Percentiles rank a stretch among this genome's conserved stretches.
phyloP scores from a whole-genome alignment of 768 basidiomycete genomes.

The Lyophyllum decastes region DNA sequence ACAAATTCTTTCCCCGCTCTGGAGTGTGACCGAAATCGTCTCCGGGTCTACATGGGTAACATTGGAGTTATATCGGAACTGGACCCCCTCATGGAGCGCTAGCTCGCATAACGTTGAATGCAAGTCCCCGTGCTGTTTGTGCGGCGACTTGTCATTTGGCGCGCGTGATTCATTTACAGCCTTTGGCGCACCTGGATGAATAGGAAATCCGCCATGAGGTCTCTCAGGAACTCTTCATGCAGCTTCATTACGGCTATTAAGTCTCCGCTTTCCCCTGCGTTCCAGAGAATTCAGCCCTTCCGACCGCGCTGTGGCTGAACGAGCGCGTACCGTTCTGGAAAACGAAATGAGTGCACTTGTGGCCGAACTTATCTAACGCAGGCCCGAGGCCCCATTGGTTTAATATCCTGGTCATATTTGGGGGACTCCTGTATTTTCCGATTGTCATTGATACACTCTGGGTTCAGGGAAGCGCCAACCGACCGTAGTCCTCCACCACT shows the following conservation, averaged over 20 bases:
- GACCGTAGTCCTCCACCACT: constrained; percentile 44
- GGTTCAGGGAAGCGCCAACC: neutral
- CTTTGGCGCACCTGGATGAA: constrained; percentile 26
- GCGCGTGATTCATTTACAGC: neutral
- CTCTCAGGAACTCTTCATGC: constrained; percentile 45
- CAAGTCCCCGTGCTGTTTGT: constrained; percentile 51
- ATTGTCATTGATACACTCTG: neutral
- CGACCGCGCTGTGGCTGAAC: neutral
- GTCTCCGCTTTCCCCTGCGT: constrained; percentile 44
- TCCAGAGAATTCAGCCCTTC: neutral
- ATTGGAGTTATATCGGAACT: constrained; percentile 40
- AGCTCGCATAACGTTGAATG: constrained; percentile 47
- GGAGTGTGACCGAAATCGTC: constrained; percentile 35
- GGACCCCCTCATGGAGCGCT: constrained; percentile 48
- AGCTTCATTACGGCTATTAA: constrained; percentile 46
- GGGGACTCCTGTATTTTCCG: constrained; percentile 36
- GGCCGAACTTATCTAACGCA: constrained; percentile 37
- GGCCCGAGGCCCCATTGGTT: constrained; percentile 57
- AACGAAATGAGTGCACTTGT: constrained; percentile 31
- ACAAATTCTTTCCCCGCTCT: constrained; percentile 41
- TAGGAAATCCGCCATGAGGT: constrained; percentile 35
- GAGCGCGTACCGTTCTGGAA: constrained; percentile 24
- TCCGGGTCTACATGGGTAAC: constrained; percentile 33
- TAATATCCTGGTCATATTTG: constrained; percentile 59
- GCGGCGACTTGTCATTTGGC: neutral